Base-by-base conservation (phyloP, 345 rosid species). In the Bruguiera gymnorhiza region DNA sequence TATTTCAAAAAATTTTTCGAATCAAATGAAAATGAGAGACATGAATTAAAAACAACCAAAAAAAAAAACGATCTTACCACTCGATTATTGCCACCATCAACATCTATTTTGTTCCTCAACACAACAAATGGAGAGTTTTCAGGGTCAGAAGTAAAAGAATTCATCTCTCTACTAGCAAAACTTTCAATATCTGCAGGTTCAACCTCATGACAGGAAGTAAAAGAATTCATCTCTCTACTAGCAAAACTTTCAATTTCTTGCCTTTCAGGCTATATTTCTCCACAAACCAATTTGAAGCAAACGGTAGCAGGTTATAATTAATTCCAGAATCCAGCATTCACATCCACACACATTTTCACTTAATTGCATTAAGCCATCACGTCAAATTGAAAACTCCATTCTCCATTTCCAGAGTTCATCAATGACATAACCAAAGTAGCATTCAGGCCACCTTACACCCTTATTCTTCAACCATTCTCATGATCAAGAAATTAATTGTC, bases 101-200 rank as follows among this genome's bases (percentile, higher is more conserved):
- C 59, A 55, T 55, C 59, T 55, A 55, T 55, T 55, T 55, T 55
- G 59, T 23, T 55, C 29, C 59, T 27, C 59, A 23, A 15, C 59
- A 55, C 29, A 55, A 55, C 29, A 8, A 55, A 55, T 55, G 59
- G 59, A 55, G 23, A 21, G 59, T 87, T 92, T 6, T 92, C 96
- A 65, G 95, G 95, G 75, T 93, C 97, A 27, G 29, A 34, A 19
- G 8, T 37, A 65, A 39, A 31, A 70, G 63, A 69, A 69, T 66
- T 29, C 32, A 29, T 65, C 89, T 78, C 69, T 90, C 98, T 90
- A 90, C 92, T 73, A 91, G 74, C 29, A 27, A 27, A 27, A 73
- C 95, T 88, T 6, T 92, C 96, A 64, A 93, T 93, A 73, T 93
- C 97, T 6, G 93, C 76, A 51, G 96, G 95, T 67, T 90, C 86